phyloP scores from a whole-genome alignment of 768 basidiomycete genomes.

The Rhodosporidiobolus sp. region DNA sequence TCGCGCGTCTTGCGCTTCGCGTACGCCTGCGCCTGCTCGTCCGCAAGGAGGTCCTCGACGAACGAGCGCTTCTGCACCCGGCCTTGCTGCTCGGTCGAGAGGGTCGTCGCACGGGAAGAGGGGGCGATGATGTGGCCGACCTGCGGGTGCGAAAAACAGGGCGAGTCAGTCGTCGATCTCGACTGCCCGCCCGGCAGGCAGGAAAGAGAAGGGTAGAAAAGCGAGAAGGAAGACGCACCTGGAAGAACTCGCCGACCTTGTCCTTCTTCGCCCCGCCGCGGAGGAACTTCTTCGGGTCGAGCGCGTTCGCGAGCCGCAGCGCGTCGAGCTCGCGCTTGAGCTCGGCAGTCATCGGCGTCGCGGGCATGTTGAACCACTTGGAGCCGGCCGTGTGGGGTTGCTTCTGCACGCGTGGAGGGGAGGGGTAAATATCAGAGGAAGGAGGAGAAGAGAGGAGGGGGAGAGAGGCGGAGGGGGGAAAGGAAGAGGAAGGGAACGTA shows the following conservation, averaged over 20 bases:
- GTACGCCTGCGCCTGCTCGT: slow-evolving; percentile 78
- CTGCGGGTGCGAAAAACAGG: background rate
- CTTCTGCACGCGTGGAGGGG: slow-evolving; percentile 52
- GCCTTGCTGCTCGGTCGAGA: slow-evolving; percentile 54
- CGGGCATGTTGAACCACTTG: slow-evolving; percentile 85
- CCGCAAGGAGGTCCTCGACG: slow-evolving; percentile 84
- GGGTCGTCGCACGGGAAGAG: slow-evolving; percentile 63
- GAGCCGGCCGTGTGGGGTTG: slow-evolving; percentile 70
- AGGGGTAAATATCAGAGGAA: background rate
- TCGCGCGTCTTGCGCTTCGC: slow-evolving; percentile 82
- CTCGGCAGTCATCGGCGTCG: slow-evolving; percentile 66
- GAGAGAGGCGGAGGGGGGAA: background rate
- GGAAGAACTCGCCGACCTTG: slow-evolving; percentile 84
- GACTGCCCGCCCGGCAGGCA: background rate
- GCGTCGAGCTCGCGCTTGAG: slow-evolving; percentile 83
- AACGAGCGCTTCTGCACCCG: slow-evolving; percentile 67
- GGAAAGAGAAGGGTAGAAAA: background rate
- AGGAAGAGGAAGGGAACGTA: slow-evolving; percentile 47
- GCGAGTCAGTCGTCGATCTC: background rate
- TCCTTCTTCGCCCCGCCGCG: slow-evolving; percentile 63
- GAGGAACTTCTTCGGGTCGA: slow-evolving; percentile 91
- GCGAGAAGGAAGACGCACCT: slow-evolving; percentile 55
- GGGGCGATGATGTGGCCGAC: slow-evolving; percentile 57
- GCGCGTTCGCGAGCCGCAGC: slow-evolving; percentile 74
- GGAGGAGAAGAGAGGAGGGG: background rate